These are phyloP conservation scores for Diplodia scrobiculata DNA, from an alignment of 2,329 filamentous ascomycete species.

Conservation along the genomic window DNA sequence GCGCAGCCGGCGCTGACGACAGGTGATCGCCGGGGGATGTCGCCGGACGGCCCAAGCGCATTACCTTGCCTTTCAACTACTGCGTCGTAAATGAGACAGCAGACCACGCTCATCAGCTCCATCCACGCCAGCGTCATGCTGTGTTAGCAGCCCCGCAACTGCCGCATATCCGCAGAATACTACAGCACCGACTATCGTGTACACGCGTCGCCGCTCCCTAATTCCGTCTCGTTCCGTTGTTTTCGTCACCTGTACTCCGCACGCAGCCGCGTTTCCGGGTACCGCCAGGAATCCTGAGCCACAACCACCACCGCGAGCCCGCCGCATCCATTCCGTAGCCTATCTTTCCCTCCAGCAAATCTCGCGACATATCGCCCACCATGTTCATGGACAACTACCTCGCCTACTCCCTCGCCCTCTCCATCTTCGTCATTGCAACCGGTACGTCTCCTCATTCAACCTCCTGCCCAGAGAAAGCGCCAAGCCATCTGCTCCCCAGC, in stretches of 20 bases:
- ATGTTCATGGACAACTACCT: slow-evolving; percentile 69
- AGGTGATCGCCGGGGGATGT: slow-evolving; percentile 11
- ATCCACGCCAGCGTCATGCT: slow-evolving; percentile 7
- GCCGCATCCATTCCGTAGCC: slow-evolving; percentile 10
- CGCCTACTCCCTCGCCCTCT: slow-evolving; percentile 74
- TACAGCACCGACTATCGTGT: slow-evolving; percentile 4
- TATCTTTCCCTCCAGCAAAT: not conserved
- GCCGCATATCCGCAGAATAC: slow-evolving; percentile 1
- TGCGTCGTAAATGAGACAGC: slow-evolving; percentile 14
- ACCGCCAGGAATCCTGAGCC: slow-evolving; percentile 23
- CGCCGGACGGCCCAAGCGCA: not conserved
- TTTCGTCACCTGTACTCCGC: slow-evolving; percentile 21
- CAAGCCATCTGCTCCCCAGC: slow-evolving; percentile 5
- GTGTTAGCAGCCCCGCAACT: not conserved
- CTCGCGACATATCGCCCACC: slow-evolving; percentile 35
- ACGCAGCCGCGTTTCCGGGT: slow-evolving; percentile 29
- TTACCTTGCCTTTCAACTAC: slow-evolving; percentile 8
- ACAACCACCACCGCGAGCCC: slow-evolving; percentile 26
- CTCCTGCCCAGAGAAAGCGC: slow-evolving; percentile 19
- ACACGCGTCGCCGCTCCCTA: slow-evolving; percentile 16
- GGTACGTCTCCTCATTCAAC: slow-evolving; percentile 50
- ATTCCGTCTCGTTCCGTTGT: slow-evolving; percentile 8
- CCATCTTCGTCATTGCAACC: slow-evolving; percentile 71
- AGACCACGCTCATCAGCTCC: slow-evolving; percentile 13
- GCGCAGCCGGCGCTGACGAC: slow-evolving; percentile 24